These are phyloP conservation scores for Pisolithus microcarpus DNA, from an alignment of 768 basidiomycete species.

Conservation along the genomic window DNA sequence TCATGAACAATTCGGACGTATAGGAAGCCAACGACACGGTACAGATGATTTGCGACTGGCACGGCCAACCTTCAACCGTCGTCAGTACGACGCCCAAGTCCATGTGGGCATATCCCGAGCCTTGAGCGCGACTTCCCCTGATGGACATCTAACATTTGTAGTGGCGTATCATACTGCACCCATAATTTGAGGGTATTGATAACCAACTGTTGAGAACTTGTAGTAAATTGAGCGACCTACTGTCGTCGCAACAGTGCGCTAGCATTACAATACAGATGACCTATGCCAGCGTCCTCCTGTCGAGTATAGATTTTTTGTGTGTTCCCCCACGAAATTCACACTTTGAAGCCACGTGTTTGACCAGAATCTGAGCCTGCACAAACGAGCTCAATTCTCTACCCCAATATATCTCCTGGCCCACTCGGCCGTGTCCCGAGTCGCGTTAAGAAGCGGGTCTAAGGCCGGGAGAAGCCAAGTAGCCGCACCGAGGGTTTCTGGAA, in stretches of 20 bases:
- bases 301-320: no score
- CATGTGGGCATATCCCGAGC: background rate
- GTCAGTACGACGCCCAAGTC: background rate
- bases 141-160: background rate
- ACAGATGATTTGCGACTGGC: slow-evolving; percentile 2
- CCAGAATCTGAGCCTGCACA: background rate
- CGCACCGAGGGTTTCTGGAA: slow-evolving; percentile 24
- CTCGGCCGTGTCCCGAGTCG: slow-evolving; percentile 50
- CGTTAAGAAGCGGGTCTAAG: slow-evolving; percentile 68
- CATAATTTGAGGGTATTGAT: background rate
- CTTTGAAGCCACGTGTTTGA: no score
- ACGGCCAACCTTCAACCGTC: background rate
- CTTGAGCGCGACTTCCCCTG: background rate
- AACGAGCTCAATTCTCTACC: background rate
- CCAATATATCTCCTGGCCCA: slow-evolving; percentile 68
- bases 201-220: no score
- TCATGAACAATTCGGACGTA: background rate
- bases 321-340: no score
- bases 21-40: slow-evolving; percentile 1
- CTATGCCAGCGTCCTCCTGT: background rate
- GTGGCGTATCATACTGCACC: background rate
- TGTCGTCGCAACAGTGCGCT: background rate
- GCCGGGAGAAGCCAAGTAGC: slow-evolving; percentile 50
- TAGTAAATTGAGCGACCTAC: no score
- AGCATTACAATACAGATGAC: background rate